These are phyloP conservation scores for Quercus cerris DNA, from an alignment of 306 rosid genomes.

Conservation along the genomic window DNA sequence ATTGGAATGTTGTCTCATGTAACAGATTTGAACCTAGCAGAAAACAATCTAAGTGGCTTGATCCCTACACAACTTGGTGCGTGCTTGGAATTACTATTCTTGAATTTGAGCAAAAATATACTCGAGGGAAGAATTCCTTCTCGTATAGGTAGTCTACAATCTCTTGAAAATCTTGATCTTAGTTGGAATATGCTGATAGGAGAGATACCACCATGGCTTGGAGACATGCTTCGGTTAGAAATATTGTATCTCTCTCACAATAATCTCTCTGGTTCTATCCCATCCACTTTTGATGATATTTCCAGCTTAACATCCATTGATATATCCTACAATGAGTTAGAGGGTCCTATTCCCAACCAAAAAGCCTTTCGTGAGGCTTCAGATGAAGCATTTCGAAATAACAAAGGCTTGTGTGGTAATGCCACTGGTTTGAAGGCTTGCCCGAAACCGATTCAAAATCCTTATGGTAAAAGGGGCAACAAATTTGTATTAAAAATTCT, in stretches of 20 bases:
- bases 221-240: conserved; percentile 17
- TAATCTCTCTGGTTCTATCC: not conserved
- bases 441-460: not conserved
- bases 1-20: not conserved
- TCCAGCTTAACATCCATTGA: not conserved
- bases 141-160: conserved; percentile 1
- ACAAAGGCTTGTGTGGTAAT: not conserved
- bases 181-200: conserved; percentile 30
- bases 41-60: not conserved
- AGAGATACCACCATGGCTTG: conserved; percentile 30
- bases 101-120: not conserved
- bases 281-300: not conserved
- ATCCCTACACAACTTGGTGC: not conserved
- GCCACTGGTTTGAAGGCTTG: not conserved
- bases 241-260: conserved; percentile 26
- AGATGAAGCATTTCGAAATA: not conserved
- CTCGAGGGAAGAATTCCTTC: not conserved
- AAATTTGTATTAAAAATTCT: not conserved
- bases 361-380: not conserved
- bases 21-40: not conserved
- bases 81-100: not conserved
- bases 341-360: not conserved
- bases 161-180: conserved; percentile 39
- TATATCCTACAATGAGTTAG: conserved; percentile 11
- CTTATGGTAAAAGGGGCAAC: not conserved